phyloP scores from a whole-genome alignment of 2,329 filamentous ascomycete species.

The Pseudocercospora cruenta region DNA sequence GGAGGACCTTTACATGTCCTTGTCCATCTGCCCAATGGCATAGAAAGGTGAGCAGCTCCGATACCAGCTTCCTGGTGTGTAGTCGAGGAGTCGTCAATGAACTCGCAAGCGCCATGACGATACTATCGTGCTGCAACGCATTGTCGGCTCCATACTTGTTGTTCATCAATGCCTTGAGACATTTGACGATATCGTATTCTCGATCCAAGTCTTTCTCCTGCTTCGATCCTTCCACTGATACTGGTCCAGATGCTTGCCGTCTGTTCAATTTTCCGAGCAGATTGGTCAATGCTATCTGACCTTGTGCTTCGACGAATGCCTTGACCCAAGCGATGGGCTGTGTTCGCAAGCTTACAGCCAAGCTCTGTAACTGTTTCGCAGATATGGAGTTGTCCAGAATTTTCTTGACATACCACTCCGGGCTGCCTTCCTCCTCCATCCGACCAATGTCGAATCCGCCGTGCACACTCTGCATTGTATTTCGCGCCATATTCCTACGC shows the following conservation, averaged over 20 bases:
- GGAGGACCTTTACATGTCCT: constrained; percentile 90
- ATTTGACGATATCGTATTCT: constrained; percentile 97
- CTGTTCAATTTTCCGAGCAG: constrained; percentile 92
- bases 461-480: constrained; percentile 63
- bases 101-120: constrained; percentile 82
- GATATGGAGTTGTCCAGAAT: constrained; percentile 96
- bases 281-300: constrained; percentile 93
- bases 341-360: constrained; percentile 92
- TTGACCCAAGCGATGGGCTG: constrained; percentile 98
- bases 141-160: constrained; percentile 99
- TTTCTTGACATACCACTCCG: constrained; percentile 96
- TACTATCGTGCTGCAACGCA: constrained; percentile 84
- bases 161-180: constrained; percentile 96
- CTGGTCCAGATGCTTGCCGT: constrained; percentile 74
- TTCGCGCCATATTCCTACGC: constrained; percentile 72
- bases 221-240: constrained; percentile 61
- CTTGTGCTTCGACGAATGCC: constrained; percentile 94
- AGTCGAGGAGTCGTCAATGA: constrained; percentile 87
- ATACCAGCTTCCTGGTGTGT: constrained; percentile 90
- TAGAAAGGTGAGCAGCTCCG: constrained; percentile 92
- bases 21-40: constrained; percentile 91
- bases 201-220: constrained; percentile 82
- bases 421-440: constrained; percentile 91
- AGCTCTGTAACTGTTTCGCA: constrained; percentile 84
- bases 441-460: constrained; percentile 70